Base-by-base conservation (phyloP, 2,329 filamentous ascomycete species). In the Talaromyces sp. region DNA sequence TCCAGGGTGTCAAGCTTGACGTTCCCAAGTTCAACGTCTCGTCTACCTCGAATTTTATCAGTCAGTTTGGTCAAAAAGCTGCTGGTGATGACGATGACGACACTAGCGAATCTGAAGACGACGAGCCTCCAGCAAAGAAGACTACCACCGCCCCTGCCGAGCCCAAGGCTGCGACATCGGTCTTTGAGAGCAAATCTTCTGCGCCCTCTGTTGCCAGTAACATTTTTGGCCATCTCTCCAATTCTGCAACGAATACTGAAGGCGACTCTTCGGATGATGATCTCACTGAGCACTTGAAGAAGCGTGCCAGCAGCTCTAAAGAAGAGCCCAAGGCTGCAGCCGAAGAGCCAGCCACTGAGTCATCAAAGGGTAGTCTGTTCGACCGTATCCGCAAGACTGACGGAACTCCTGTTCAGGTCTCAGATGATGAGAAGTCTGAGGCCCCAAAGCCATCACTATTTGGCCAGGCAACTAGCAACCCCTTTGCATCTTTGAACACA, bases 121-220 rank as follows among this genome's bases (percentile, higher is more conserved):
- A 77, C 54, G 78, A 78, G 53, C 79, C 77, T 61, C 68, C 27
- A 42, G 28, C 15, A 9, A 58, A 63, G 17, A 57, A 63, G 55
- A 55, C 47, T 15, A 52, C 25, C 9, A 30, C 56, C 28, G 27
- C 51, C 15, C 56, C 49, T 27, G 22, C 60, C 9, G 39, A 58
- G 32, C 17, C 56, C 15, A 59, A 53, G 7, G 4, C 52, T 19
- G 25, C 42, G 10, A 32, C 60, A 19, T 62, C 60, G 17, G 47
- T 62, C 30, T 62, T 62, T 30, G 57, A 62, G 10, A 62, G 28
- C 44, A 62, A 62, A 27, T 57, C 57, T 15, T 39, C 49, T 36
- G 55, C 60, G 25, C 60, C 60, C 28, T 58, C 57, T 11, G 32
- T 44, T 22, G 44, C 25, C 39, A 59, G 39, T 32, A 62, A 62